These are phyloP conservation scores for Talaromyces verruculosus DNA, from an alignment of 2,329 filamentous ascomycete genomes.

Conservation along the genomic window DNA sequence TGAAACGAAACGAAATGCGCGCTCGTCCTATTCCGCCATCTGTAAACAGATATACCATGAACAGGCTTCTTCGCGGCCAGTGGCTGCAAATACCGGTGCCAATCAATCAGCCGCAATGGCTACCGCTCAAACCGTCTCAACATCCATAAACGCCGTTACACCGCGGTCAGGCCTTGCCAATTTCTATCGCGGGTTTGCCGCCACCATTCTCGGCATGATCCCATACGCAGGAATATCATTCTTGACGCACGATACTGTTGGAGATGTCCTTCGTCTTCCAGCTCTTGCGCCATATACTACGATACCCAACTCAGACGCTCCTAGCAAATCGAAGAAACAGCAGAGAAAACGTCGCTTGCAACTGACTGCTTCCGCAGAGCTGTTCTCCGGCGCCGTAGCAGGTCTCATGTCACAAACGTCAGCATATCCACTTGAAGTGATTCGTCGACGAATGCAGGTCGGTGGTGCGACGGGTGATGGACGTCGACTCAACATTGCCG, in stretches of 20 bases:
- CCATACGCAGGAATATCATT: conserved; percentile 96
- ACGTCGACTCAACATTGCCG: conserved; percentile 70
- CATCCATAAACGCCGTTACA: conserved; percentile 51
- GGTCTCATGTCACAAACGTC: conserved; percentile 87
- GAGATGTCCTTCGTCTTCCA: conserved; percentile 75
- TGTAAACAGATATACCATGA: conserved; percentile 87
- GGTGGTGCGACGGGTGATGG: conserved; percentile 92
- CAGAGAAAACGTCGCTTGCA: conserved; percentile 62
- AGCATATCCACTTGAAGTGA: conserved; percentile 91
- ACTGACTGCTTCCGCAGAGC: conserved; percentile 81
- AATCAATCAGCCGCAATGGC: conserved; percentile 35
- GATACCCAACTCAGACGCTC: conserved; percentile 57
- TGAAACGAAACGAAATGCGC: conserved; percentile 75
- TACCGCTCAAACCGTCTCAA: conserved; percentile 35
- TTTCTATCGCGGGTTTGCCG: conserved; percentile 92
- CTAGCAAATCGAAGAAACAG: conserved; percentile 37
- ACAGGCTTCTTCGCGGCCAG: conserved; percentile 48
- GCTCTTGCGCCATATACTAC: conserved; percentile 71
- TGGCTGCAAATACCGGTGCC: conserved; percentile 40
- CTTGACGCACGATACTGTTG: conserved; percentile 86
- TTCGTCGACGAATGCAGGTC: conserved; percentile 92
- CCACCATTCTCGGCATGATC: conserved; percentile 90
- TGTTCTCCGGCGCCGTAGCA: conserved; percentile 78
- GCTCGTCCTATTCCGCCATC: conserved; percentile 71
- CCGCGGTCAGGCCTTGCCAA: conserved; percentile 74